Base-by-base conservation (phyloP, 1,284 basidiomycete species). In the Filobasidium uniguttulatum region DNA sequence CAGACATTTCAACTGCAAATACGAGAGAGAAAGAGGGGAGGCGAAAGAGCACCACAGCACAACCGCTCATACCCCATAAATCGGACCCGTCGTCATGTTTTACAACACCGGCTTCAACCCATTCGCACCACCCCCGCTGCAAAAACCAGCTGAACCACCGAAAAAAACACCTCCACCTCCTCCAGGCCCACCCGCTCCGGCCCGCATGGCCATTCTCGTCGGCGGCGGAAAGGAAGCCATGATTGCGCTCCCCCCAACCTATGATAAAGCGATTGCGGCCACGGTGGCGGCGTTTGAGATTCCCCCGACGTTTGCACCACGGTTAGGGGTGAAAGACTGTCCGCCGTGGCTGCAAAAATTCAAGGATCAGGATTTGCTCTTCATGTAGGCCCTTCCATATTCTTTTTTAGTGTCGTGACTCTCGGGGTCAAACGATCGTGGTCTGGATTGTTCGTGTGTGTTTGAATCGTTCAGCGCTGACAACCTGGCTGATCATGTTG, bases 191-290 rank as follows among this genome's bases (percentile, higher is more conserved):
- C 38, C 48, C 2, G 49, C 38, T 35, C 49, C 49, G 6, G 26
- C 46, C 12, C 29, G 53, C 8, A 55, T 55, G 53, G 38, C 41
- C 35, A 51, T 55, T 17, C 30, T 55, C 22, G 44, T 52, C 29
- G 49, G 46, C 5, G 49, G 46, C 5, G 53, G 53, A 14, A 55
- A 52, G 19, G 46, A 55, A 51, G 53, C 47, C 5, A 30, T 52
- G 15, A 17, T 52, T 10, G 46, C 49, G 12, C 30, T 55, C 26
- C 53, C 53, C 2, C 29, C 28, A 9, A 44, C 44, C 33, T 46
- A 48, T 17, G 41, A 37, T 26, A 36, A 50, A 31, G 53, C 53
- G 6, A n/a, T 49, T 43, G 41, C 41, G 31, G 53, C 46, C 17
- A 49, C 53, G 3, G 41, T 49, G 17, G 44, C 44, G 4, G 41